Conservation (phyloP, 805 yeast species). For the Pachysolen tannophilus region DNA sequence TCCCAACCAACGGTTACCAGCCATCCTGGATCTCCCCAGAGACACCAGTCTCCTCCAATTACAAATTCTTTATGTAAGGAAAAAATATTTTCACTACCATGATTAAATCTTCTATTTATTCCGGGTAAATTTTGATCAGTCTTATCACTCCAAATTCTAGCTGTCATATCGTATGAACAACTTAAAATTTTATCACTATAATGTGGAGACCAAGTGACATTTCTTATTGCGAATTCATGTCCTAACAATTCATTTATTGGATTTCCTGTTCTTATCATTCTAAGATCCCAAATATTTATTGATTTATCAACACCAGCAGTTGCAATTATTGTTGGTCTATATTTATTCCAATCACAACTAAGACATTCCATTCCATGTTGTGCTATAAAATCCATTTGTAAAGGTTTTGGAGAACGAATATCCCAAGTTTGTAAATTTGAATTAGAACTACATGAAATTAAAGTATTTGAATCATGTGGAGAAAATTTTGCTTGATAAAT, state of each 20-base stretch:
- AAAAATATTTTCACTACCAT: conserved; percentile 51
- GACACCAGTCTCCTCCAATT: conserved; percentile 87
- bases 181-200: conserved; percentile 59
- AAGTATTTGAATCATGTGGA: conserved; percentile 70
- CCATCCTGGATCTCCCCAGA: conserved; percentile 97
- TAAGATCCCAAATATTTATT: conserved; percentile 79
- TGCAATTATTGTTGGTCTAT: conserved; percentile 70
- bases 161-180: conserved; percentile 89
- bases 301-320: conserved; percentile 89
- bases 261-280: conserved; percentile 54
- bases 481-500: conserved; percentile 76
- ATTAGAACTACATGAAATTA: conserved; percentile 67
- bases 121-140: conserved; percentile 45
- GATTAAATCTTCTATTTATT: conserved; percentile 26
- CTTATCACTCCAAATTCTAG: conserved; percentile 75
- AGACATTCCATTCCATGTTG: conserved; percentile 79
- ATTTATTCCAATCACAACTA: conserved; percentile 86
- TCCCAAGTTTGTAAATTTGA: conserved; percentile 81
- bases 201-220: conserved; percentile 88
- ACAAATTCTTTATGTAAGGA: conserved; percentile 79
- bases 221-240: conserved; percentile 83
- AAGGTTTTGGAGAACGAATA: conserved; percentile 55
- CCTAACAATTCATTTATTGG: conserved; percentile 76
- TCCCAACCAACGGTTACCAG: conserved; percentile 96
- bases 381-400: conserved; percentile 53